These are phyloP conservation scores for Penicillium oxalicum DNA, from an alignment of 2,329 filamentous ascomycete genomes.

Conservation along the genomic window DNA sequence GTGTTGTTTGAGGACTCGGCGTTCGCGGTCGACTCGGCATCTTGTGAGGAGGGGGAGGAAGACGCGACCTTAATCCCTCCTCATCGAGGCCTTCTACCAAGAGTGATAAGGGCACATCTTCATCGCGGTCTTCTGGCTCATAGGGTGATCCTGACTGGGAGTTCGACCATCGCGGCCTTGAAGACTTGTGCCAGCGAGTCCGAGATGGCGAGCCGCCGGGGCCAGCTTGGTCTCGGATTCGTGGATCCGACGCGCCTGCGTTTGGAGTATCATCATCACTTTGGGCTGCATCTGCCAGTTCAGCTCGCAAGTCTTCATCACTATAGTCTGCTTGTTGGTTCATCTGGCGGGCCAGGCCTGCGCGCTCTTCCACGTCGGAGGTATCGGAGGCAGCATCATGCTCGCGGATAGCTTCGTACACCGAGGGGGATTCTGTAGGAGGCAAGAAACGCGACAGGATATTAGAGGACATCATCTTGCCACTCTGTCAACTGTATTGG, in stretches of 20 bases:
- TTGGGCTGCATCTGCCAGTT: slow-evolving; percentile 47
- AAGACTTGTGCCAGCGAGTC: slow-evolving; percentile 23
- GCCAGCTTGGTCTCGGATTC: slow-evolving; percentile 20
- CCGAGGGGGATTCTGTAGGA: slow-evolving; percentile 44
- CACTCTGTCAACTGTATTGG: slow-evolving; percentile 7
- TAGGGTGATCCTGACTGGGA: slow-evolving; percentile 26
- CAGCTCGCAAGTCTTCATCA: slow-evolving; percentile 52
- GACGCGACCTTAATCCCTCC: slow-evolving; percentile 35
- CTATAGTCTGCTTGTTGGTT: slow-evolving; percentile 47
- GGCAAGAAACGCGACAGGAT: slow-evolving; percentile 42
- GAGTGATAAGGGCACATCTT: slow-evolving; percentile 59
- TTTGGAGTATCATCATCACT: slow-evolving; percentile 45
- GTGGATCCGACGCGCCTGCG: slow-evolving; percentile 33
- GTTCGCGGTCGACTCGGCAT: slow-evolving; percentile 17
- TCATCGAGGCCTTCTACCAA: slow-evolving; percentile 50
- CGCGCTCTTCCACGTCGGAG: slow-evolving; percentile 43
- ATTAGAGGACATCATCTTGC: slow-evolving; percentile 40
- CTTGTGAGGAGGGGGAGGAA: slow-evolving; percentile 29
- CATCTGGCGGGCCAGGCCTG: slow-evolving; percentile 46
- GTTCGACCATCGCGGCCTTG: slow-evolving; percentile 29
- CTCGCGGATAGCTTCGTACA: slow-evolving; percentile 44
- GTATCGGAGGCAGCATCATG: slow-evolving; percentile 42
- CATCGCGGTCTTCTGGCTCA: slow-evolving; percentile 50
- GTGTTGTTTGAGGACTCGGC: slow-evolving; percentile 36
- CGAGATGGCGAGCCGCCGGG: slow-evolving; percentile 14